A percentile compares a stretch with the other conserved stretches of the same genome.
These are phyloP conservation scores for Lactifluus volemus DNA, from an alignment of 768 basidiomycete species.

Conservation along the genomic window DNA sequence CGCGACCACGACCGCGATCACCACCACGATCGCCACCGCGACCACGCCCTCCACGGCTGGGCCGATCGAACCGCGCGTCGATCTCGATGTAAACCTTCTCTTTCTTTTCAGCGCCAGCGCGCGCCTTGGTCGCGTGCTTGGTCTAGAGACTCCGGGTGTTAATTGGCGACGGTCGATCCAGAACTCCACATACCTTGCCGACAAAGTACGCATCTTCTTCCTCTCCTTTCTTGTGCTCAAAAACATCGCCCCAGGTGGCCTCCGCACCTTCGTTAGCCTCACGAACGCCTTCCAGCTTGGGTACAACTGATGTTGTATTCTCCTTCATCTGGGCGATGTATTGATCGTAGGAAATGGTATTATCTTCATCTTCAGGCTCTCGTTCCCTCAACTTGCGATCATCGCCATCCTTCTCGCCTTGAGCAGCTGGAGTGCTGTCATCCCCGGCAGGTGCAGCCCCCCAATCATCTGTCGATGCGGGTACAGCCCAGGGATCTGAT, in stretches of 20 bases:
- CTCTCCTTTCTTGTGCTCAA: constrained; percentile 55
- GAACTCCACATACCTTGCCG: constrained; percentile 59
- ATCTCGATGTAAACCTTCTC: constrained; percentile 91
- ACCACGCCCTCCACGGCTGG: constrained; percentile 57
- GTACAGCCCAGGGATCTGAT: constrained; percentile 32
- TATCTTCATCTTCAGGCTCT: constrained; percentile 82
- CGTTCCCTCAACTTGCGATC: constrained; percentile 38
- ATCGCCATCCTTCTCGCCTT: constrained; percentile 28
- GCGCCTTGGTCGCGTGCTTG: constrained; percentile 56
- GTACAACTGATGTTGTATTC: constrained; percentile 44
- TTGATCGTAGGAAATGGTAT: constrained; percentile 89
- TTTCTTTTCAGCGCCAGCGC: constrained; percentile 68
- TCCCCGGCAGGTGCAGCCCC: constrained; percentile 26
- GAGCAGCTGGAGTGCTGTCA: constrained; percentile 27
- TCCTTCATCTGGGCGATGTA: constrained; percentile 80
- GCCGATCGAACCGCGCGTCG: constrained; percentile 81
- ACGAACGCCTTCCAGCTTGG: constrained; percentile 62
- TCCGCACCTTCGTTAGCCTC: constrained; percentile 79
- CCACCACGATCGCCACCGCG: constrained; percentile 34
- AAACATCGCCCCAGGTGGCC: constrained; percentile 61
- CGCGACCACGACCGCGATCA: constrained; percentile 34
- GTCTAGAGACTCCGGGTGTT: constrained; percentile 33
- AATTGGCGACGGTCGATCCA: not conserved
- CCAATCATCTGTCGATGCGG: constrained; percentile 25
- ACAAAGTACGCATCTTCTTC: constrained; percentile 72